Base-by-base conservation (phyloP, 805 yeast genomes). In the Wickerhamiella shivajii region DNA sequence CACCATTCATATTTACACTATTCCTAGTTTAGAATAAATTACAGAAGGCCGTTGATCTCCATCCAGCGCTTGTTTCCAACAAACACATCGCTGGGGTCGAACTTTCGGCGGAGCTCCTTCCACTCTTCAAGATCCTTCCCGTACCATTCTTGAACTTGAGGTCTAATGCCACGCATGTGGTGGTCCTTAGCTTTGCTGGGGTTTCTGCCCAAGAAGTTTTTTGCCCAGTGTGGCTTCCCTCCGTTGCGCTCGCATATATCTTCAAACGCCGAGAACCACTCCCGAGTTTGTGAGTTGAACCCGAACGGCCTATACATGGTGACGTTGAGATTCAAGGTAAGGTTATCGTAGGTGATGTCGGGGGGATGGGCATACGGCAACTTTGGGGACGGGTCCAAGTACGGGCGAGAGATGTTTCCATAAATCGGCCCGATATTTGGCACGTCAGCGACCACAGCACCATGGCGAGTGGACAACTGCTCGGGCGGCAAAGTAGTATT, bases 191-290 rank as follows among this genome's bases (percentile, higher is more conserved):
- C 34, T 18, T 27, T 33, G 21, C 27, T 27, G 29, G 60, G 52
- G 33, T 64, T 68, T 2, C 49, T 50, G 1, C 93, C 93, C 37
- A 79, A 61, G 54, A 83, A 87, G 56, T 84, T 85, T 63, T 87
- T 87, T 12, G 98, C 98, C 98, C 98, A 87, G 55, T 87, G 98
- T 2, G 98, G 98, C 53, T 74, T 79, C 27, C 98, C 98, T 23
- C 78, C 84, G 18, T 77, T 84, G 18, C 70, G 72, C 32, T 64
- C 66, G 64, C 85, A 62, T 2, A 81, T 69, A 34, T 69, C 68
- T 56, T 87, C 98, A 55, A 87, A 87, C n/a, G 65, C 61, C 31
- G 67, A 67, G 57, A 69, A 87, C 95, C 96, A 87, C 44, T 71
- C 66, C 27, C 43, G 44, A 22, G 83, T 72, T 27, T 78, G 75